Conservation (phyloP, 2,329 filamentous ascomycete species). For the Aureobasidium melanogenum region DNA sequence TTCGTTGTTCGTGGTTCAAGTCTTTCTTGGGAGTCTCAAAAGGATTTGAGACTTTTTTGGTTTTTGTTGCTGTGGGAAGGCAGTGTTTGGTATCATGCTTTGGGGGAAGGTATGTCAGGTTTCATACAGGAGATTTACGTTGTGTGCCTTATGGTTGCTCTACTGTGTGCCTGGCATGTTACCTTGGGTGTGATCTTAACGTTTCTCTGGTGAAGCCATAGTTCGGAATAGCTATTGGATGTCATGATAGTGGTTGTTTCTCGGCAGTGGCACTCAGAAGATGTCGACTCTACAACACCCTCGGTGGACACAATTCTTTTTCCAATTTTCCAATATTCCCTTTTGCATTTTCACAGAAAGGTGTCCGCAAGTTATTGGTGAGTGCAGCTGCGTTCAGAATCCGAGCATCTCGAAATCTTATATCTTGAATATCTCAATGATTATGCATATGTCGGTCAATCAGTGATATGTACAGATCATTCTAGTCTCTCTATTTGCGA, state of each 20-base stretch:
- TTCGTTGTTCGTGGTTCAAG: not conserved
- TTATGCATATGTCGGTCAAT: not conserved
- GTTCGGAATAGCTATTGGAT: no score
- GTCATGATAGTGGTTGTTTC: not conserved
- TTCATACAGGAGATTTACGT: not conserved
- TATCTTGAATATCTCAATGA: not conserved
- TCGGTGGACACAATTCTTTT: not conserved
- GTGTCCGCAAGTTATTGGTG: rapidly evolving
- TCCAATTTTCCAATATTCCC: not conserved
- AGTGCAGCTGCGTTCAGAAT: rapidly evolving
- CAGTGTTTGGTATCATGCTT: not conserved
- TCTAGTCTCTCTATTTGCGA: no score
- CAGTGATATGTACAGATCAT: rapidly evolving
- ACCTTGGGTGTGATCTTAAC: not conserved
- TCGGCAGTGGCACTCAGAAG: not conserved
- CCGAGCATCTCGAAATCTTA: not conserved
- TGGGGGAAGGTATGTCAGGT: not conserved
- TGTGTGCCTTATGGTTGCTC: not conserved
- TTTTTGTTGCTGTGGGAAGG: not conserved
- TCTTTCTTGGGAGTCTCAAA: not conserved
- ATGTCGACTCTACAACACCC: no score
- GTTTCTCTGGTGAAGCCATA: no score
- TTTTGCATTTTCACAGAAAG: not conserved
- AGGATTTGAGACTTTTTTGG: not conserved
- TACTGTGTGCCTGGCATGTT: not conserved